Base-by-base conservation (phyloP, 1,284 basidiomycete species). In the Ustilago cynodontis region DNA sequence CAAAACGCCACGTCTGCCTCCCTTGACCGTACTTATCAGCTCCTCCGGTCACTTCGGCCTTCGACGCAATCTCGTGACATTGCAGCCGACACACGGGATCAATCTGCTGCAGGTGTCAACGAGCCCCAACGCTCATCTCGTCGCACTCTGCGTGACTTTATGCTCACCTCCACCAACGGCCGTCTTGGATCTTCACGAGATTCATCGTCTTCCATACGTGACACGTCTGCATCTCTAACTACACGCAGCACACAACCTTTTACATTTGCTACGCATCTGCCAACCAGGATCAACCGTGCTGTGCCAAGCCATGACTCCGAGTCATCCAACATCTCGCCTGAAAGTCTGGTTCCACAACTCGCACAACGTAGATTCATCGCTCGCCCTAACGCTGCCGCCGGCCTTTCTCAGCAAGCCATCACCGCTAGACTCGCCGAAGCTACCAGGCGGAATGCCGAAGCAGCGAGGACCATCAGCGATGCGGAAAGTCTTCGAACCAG, bases 401-500 rank as follows among this genome's bases (percentile, higher is more conserved):
- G 11, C 14, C 45, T 60, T n/a, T 55, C 64, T 14, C 53, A 60
- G 3, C 60, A 60, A 13, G 31, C 47, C 49, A 73, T 73, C 58
- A 45, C 31, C n/a, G 59, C 22, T 5, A 26, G 61, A 28, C 61
- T 73, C 8, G 71, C 71, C 2, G 61, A 63, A 26, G 71, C 71
- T 9, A 54, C 71, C 6, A 59, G 71, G 11, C 64, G 71, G 49
- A 73, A 73, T 20, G 71, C 71, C 3, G 43, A 64, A 14, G 71
- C 71, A 50, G 71, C 60, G 7, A 67, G 71, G 37, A 65, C 61
- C n/a, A 67, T 73, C 16, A 52, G 35, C 11, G 52, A 67, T 33
- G 61, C 71, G 2, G 65, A 73, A n/a, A 51, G 71, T n/a, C 65
- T 73, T 16, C 37, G 64, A 26, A 67, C 65, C 11, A 65, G 61